phyloP scores from a whole-genome alignment of 306 rosid genomes.

The Cucurbita moschata region DNA sequence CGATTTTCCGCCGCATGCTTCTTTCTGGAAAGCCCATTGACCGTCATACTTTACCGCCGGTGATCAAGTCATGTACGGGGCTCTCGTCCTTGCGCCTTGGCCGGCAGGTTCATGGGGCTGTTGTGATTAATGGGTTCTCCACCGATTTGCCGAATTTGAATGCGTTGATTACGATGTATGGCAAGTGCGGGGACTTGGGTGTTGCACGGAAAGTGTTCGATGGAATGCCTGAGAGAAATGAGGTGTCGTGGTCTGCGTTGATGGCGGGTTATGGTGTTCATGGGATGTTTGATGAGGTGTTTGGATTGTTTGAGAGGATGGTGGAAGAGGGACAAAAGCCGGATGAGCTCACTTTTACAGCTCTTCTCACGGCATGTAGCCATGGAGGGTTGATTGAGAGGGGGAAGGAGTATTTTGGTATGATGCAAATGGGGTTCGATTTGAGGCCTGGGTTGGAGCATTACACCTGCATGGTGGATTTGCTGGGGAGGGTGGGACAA shows the following conservation, averaged over 20 bases:
- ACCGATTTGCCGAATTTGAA: conserved; percentile 35
- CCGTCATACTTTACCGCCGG: conserved; percentile 32
- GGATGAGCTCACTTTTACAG: conserved; percentile 34
- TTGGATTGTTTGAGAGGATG: conserved; percentile 44
- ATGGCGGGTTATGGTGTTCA: conserved; percentile 52
- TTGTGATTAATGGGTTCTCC: conserved; percentile 37
- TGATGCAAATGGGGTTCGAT: conserved; percentile 38
- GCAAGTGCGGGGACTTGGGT: conserved; percentile 30
- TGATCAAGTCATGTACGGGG: conserved; percentile 45
- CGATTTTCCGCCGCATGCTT: conserved; percentile 31
- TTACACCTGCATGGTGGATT: conserved; percentile 70
- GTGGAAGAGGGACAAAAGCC: conserved; percentile 38
- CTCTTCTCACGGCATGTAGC: conserved; percentile 45
- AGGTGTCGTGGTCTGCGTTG: conserved; percentile 39
- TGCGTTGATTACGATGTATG: conserved; percentile 51
- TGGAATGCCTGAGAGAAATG: conserved; percentile 30
- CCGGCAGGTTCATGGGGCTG: conserved; percentile 41
- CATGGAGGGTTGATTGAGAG: conserved; percentile 50
- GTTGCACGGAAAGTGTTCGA: conserved; percentile 46
- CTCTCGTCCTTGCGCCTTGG: conserved; percentile 33
- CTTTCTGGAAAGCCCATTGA: conserved; percentile 24
- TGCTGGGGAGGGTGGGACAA: conserved; percentile 53
- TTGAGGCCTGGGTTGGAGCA: conserved; percentile 35
- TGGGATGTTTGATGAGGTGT: conserved; percentile 35
- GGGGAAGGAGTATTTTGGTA: conserved; percentile 39